These are phyloP conservation scores for Litsea cubeba DNA, from an alignment of 164 flowering plant genomes.

Conservation along the genomic window DNA sequence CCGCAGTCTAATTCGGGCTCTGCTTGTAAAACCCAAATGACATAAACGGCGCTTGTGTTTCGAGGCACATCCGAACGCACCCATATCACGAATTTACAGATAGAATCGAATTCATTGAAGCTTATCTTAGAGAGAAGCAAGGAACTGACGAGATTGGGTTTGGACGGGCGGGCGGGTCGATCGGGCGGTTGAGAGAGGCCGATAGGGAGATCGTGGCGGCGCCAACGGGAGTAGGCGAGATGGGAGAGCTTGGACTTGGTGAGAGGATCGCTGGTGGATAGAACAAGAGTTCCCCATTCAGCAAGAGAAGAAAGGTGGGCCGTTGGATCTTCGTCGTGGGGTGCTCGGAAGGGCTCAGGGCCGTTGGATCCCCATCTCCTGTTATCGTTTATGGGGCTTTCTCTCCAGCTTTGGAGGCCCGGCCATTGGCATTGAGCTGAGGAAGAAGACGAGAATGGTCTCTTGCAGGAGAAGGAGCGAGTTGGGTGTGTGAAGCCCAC, in stretches of 20 bases:
- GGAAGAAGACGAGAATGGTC: conserved; percentile 13
- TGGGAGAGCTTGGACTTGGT: conserved; percentile 72
- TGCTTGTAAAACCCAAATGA: no score
- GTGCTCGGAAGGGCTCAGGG: conserved; percentile 29
- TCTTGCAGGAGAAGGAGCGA: background rate
- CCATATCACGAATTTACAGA: no score
- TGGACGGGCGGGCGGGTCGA: conserved; percentile 69
- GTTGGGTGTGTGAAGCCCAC: background rate
- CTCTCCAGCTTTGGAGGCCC: conserved; percentile 67
- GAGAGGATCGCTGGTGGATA: conserved; percentile 79
- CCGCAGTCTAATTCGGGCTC: no score
- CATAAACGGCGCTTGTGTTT: no score
- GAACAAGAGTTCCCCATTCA: conserved; percentile 73
- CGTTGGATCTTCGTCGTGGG: conserved; percentile 11
- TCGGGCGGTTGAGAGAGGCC: conserved; percentile 57
- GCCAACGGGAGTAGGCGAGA: conserved; percentile 63
- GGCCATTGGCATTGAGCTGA: conserved; percentile 44
- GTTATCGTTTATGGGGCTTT: conserved; percentile 46
- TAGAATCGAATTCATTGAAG: background rate
- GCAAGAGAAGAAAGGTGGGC: conserved; percentile 54
- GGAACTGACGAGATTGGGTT: conserved; percentile 59
- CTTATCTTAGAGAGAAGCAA: background rate
- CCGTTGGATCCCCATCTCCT: conserved; percentile 72
- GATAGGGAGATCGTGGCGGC: conserved; percentile 41
- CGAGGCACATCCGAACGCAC: no score